Conservation (phyloP, 1,284 basidiomycete genomes). For the Sparassis latifolia region DNA sequence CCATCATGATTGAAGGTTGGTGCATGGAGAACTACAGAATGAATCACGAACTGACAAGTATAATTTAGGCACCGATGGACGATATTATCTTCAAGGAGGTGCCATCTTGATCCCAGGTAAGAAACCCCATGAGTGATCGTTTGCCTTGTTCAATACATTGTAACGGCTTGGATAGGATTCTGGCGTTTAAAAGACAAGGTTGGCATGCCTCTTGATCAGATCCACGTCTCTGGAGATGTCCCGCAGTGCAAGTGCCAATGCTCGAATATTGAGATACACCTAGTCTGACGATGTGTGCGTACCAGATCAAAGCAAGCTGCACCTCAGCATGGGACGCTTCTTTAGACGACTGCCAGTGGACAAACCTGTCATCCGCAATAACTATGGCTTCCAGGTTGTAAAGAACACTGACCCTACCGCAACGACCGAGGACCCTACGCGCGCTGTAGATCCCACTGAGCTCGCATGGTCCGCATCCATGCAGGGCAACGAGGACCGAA, state of each 20-base stretch:
- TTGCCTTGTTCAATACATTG: too few relatives aligned
- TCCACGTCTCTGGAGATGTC: constrained; percentile 63
- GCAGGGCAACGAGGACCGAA: constrained; percentile 56
- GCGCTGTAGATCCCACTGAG: constrained; percentile 52
- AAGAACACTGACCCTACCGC: constrained; percentile 17
- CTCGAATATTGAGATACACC: too few relatives aligned
- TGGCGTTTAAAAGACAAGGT: constrained; percentile 79
- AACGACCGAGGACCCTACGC: constrained; percentile 11
- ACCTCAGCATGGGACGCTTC: constrained; percentile 62
- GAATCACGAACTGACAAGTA: too few relatives aligned
- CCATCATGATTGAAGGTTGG: constrained; percentile 69
- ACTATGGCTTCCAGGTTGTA: constrained; percentile 61
- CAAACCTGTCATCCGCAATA: constrained; percentile 69
- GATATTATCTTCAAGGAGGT: constrained; percentile 71
- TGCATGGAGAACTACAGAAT: too few relatives aligned
- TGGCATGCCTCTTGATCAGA: constrained; percentile 65
- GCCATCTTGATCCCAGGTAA: constrained; percentile 60
- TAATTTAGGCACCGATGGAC: constrained; percentile 46
- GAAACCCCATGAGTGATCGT: constrained; percentile 1
- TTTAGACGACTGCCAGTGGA: constrained; percentile 59
- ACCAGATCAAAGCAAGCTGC: constrained; percentile 58
- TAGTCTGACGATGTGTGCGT: neutral
- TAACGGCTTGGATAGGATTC: constrained; percentile 39
- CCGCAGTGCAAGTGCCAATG: constrained; percentile 52
- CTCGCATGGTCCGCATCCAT: constrained; percentile 61